These are phyloP conservation scores for Zygnema circumcarinatum DNA, from an alignment of 139 green algal genomes.

Conservation along the genomic window DNA sequence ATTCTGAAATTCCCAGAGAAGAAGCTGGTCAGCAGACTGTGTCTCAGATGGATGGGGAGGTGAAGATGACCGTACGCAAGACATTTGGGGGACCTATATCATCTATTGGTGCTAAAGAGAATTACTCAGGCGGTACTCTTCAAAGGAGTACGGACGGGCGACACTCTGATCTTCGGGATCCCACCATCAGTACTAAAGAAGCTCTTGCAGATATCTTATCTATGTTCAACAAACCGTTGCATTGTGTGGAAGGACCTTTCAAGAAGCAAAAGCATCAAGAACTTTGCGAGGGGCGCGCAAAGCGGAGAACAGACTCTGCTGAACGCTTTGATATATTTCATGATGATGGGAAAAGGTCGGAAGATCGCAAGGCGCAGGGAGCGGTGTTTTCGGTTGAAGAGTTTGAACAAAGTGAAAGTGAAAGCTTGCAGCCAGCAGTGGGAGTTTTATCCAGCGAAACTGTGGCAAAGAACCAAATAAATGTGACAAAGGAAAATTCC, in stretches of 20 bases:
- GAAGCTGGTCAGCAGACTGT: too few relatives aligned
- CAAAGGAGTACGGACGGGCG: not conserved
- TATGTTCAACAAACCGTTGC: constrained; percentile 43
- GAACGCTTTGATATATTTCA: not conserved
- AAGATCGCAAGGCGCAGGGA: not conserved
- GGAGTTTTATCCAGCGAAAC: not conserved
- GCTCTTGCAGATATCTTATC: constrained; percentile 52
- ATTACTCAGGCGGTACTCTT: not conserved
- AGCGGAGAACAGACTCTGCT: too few relatives aligned
- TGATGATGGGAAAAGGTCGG: not conserved
- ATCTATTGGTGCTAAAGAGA: not conserved
- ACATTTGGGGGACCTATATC: not conserved
- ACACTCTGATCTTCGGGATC: constrained; percentile 16
- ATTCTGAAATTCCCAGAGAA: too few relatives aligned
- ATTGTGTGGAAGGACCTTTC: not conserved
- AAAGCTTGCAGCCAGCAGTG: not conserved
- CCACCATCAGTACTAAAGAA: constrained; percentile 50
- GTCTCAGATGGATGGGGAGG: constrained; percentile 16
- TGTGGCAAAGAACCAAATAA: not conserved
- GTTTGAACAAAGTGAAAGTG: not conserved
- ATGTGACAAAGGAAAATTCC: not conserved
- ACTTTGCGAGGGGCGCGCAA: too few relatives aligned
- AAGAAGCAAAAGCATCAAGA: too few relatives aligned
- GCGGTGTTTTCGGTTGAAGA: not conserved
- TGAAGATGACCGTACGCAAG: not conserved